Percentiles rank a stretch among this genome's conserved stretches.
Conservation (phyloP, 2,329 filamentous ascomycete species). For the Beauveria sp. region DNA sequence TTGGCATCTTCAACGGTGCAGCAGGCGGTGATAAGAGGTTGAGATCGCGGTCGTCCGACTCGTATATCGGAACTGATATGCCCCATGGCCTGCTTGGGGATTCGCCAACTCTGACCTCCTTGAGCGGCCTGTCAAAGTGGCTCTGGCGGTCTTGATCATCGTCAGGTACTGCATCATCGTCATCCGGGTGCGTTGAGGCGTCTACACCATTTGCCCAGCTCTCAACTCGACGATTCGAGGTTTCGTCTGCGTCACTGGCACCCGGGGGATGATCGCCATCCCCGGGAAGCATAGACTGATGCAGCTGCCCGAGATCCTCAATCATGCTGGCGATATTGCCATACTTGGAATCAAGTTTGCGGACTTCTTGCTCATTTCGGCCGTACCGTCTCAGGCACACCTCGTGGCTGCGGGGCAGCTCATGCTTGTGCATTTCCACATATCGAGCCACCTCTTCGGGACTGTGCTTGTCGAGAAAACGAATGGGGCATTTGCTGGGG, state of each 20-base stretch:
- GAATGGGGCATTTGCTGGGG: slow-evolving; percentile 73
- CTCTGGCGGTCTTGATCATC: slow-evolving; percentile 51
- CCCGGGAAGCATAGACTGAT: slow-evolving; percentile 75
- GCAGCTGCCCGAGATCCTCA: slow-evolving; percentile 76
- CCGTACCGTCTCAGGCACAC: slow-evolving; percentile 87
- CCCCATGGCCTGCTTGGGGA: slow-evolving; percentile 92
- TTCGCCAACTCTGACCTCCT: slow-evolving; percentile 88
- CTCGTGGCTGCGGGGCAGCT: slow-evolving; percentile 87
- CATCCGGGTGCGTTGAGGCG: slow-evolving; percentile 33
- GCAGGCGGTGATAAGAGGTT: slow-evolving; percentile 49
- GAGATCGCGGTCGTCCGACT: slow-evolving; percentile 28
- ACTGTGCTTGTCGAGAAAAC: slow-evolving; percentile 84
- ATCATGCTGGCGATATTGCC: slow-evolving; percentile 92
- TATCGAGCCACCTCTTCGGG: slow-evolving; percentile 90
- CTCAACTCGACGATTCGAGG: slow-evolving; percentile 65
- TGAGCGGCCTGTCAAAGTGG: slow-evolving; percentile 76
- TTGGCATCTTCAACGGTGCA: slow-evolving; percentile 46
- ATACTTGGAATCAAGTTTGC: slow-evolving; percentile 88
- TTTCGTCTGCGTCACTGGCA: slow-evolving; percentile 37
- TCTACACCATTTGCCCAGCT: slow-evolving; percentile 79
- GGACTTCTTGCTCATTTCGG: slow-evolving; percentile 75
- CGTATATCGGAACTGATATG: slow-evolving; percentile 65
- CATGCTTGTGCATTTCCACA: slow-evolving; percentile 91
- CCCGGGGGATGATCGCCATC: slow-evolving; percentile 35
- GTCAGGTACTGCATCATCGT: slow-evolving; percentile 24